phyloP scores from a whole-genome alignment of 495 filamentous ascomycete species.

The Penicillium macrosclerotiorum region DNA sequence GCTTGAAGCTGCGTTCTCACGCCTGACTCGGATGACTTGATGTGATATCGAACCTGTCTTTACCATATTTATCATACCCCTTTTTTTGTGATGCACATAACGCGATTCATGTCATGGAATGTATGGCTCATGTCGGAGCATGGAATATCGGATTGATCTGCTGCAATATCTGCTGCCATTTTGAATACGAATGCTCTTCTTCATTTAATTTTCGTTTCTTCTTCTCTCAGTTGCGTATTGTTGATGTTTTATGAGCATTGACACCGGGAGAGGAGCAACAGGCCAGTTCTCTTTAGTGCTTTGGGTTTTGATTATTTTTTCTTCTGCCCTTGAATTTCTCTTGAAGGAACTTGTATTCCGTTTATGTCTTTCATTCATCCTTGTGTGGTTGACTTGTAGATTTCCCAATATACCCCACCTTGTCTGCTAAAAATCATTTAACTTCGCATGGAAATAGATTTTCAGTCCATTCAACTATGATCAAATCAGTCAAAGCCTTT shows the following conservation, averaged over 20 bases:
- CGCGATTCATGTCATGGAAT: slow-evolving; percentile 23
- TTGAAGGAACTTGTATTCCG: too few species aligned
- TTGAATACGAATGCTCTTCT: slow-evolving; percentile 11
- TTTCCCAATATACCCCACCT: too few species aligned
- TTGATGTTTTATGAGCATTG: neutral
- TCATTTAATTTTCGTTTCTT: neutral
- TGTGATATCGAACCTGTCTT: slow-evolving; percentile 25
- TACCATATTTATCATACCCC: slow-evolving; percentile 28
- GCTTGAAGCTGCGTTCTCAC: neutral
- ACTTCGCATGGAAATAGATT: too few species aligned
- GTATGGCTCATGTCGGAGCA: slow-evolving; percentile 8
- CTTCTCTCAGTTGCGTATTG: neutral
- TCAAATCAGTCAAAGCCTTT: too few species aligned
- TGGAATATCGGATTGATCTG: slow-evolving; percentile 12
- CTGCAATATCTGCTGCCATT: slow-evolving; percentile 11
- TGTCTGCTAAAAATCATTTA: too few species aligned
- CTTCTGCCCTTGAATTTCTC: neutral
- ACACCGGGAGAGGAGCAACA: too few species aligned
- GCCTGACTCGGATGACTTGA: slow-evolving; percentile 26
- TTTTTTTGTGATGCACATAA: slow-evolving; percentile 28
- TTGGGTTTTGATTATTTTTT: too few species aligned
- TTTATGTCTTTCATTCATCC: too few species aligned
- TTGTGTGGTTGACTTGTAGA: too few species aligned
- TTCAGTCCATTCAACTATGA: too few species aligned
- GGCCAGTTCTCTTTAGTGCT: too few species aligned